Conservation (phyloP, 371 early-diverging fungal genomes). For the Mortierella sp. region DNA sequence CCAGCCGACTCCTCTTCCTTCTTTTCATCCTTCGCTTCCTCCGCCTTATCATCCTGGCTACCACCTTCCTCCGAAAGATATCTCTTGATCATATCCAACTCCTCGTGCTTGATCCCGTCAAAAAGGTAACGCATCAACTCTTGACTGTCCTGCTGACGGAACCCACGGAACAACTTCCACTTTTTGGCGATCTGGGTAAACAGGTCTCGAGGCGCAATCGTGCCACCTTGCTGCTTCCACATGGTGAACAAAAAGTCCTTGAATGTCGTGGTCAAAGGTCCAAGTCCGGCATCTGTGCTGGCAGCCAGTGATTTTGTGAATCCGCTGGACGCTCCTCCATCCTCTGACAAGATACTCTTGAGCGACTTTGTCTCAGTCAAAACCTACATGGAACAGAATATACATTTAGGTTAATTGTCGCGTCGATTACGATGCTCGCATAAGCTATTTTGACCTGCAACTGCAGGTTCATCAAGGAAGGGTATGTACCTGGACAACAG, state of each 20-base stretch:
- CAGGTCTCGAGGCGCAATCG: conserved; percentile 64
- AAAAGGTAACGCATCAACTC: conserved; percentile 74
- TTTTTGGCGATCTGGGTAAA: conserved; percentile 63
- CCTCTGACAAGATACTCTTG: conserved; percentile 30
- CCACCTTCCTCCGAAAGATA: conserved; percentile 20
- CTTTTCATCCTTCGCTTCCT: conserved; percentile 35
- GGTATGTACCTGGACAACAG: conserved; percentile 74
- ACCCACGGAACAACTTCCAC: conserved; percentile 68
- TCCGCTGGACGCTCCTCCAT: conserved; percentile 2
- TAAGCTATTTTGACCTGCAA: not conserved
- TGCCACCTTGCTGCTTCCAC: conserved; percentile 55
- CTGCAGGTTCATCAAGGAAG: not conserved
- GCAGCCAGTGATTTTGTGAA: conserved; percentile 41
- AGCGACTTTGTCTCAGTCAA: conserved; percentile 45
- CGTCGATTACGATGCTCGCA: not conserved
- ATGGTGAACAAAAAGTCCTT: conserved; percentile 43
- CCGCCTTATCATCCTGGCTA: conserved; percentile 38
- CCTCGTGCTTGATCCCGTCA: conserved; percentile 71
- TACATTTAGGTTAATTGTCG: not conserved
- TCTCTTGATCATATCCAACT: conserved; percentile 44
- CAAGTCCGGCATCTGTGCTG: conserved; percentile 37
- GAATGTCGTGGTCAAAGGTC: conserved; percentile 52
- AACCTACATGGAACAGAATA: not conserved
- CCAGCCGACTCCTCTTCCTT: conserved; percentile 16
- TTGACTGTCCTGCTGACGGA: conserved; percentile 76